Evolutionary conservation across 352 stramenopile genomes (phyloP).

Genomic region (Phytophthora syringae): DNA sequence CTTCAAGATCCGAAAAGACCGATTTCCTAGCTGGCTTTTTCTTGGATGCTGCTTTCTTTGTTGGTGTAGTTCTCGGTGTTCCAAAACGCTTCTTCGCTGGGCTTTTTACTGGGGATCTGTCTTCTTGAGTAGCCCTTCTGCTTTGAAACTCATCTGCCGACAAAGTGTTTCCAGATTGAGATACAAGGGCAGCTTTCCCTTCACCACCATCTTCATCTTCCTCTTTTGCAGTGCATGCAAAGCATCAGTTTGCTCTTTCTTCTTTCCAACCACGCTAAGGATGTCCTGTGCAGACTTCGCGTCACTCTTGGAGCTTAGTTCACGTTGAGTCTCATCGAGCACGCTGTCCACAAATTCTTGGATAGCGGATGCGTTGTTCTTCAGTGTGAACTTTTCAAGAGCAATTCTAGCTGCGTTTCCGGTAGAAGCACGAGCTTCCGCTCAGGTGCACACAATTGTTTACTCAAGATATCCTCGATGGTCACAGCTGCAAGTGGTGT

Average conservation of each 20-base stretch:
- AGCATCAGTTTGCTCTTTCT: constrained; percentile 64
- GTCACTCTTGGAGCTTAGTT: constrained; percentile 55
- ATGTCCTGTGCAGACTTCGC: constrained; percentile 72
- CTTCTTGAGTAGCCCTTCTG: constrained; percentile 1
- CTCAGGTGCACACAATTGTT: constrained; percentile 66
- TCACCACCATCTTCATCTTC: constrained; percentile 38
- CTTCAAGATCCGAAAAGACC: constrained; percentile 39
- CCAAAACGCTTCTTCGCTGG: constrained; percentile 31
- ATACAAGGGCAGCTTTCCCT: constrained; percentile 4
- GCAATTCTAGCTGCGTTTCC: constrained; percentile 68
- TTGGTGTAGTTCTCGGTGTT: constrained; percentile 24
- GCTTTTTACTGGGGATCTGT: constrained; percentile 10
- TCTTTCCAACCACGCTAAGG: constrained; percentile 66
- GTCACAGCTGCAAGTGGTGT: constrained; percentile 69
- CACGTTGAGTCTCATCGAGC: constrained; percentile 74
- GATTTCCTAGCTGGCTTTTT: constrained; percentile 28
- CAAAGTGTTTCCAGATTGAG: constrained; percentile 1
- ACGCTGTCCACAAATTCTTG: constrained; percentile 78
- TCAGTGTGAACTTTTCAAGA: constrained; percentile 83
- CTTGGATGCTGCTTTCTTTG: constrained; percentile 10
- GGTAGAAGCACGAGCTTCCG: constrained; percentile 81
- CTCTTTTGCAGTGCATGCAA: constrained; percentile 52
- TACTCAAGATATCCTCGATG: constrained; percentile 81
- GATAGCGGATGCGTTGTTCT: constrained; percentile 81
- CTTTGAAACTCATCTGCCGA: constrained; percentile 19